Base-by-base conservation (phyloP, 2,329 filamentous ascomycete genomes). In the Tolypocladium amazonense region DNA sequence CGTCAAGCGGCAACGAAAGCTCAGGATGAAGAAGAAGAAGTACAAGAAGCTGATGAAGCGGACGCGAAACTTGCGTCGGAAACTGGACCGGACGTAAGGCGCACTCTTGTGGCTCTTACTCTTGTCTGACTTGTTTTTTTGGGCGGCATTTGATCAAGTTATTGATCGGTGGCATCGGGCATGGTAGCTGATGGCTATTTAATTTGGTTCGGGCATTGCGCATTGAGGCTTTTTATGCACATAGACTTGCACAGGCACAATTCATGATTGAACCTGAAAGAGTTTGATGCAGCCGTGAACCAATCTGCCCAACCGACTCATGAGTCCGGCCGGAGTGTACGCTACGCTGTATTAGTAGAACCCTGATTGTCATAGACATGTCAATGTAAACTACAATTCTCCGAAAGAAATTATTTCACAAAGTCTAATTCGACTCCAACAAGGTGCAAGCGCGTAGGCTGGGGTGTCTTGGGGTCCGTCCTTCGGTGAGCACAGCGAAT, bases 21-120 rank as follows among this genome's bases (percentile, higher is more conserved):
- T 97, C 71, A 96, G 92, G 85, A 99, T 99, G 92, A 99, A 99
- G 89, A 99, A 97, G 85, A 93, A 97, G 84, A 99, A 99, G 87
- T 96, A 96, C 77, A 97, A 97, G 92, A 99, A 99, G 85, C 81
- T 97, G 67, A 92, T 96, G 89, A 90, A 88, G 81, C 84, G 86
- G 76, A 97, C 93, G 70, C 86, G 93, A 73, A 93, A 90, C 72
- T 75, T 92, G 79, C 88, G 93, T 72, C 86, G 92, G 72, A 96
- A 92, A 79, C 80, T 94, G 69, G 90, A 89, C 69, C 83, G 86
- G 70, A 78, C 83, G 64, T 85, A 79, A 76, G 23, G 27, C n/a
- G 35, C 37, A 47, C 35, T n/a, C 8, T 9, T 37, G 37, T 58
- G 52, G 38, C 27, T 33, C 33, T 35, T 20, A 9, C 35, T 15